Conservation (phyloP, 768 basidiomycete species). For the Kwoniella newhampshirensis region DNA sequence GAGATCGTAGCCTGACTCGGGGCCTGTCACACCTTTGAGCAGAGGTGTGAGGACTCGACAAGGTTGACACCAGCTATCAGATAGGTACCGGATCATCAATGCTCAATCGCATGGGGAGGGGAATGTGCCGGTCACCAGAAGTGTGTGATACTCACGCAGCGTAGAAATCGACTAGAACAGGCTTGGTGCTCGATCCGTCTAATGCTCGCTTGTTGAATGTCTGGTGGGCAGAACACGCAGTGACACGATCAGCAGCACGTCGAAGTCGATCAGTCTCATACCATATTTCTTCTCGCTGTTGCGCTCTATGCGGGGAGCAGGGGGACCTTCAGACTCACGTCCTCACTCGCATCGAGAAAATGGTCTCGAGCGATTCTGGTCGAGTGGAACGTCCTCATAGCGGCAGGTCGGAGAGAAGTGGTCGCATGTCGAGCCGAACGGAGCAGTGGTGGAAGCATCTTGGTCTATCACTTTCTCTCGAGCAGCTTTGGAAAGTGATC, state of each 20-base stretch:
- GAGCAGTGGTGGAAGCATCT: neutral
- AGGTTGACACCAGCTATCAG: conserved; percentile 43
- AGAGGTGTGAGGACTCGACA: conserved; percentile 46
- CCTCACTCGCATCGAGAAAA: conserved; percentile 31
- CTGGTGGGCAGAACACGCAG: conserved; percentile 9
- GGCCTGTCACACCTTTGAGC: conserved; percentile 36
- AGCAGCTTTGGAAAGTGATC: too few species aligned
- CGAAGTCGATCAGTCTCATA: too few species aligned
- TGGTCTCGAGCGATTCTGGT: conserved; percentile 32
- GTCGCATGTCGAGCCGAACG: conserved; percentile 7
- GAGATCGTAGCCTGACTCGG: conserved; percentile 32
- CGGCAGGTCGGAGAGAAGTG: conserved; percentile 9
- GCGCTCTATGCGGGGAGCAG: too few species aligned
- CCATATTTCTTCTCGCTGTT: too few species aligned
- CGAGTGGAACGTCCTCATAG: conserved; percentile 26
- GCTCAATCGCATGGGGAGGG: neutral
- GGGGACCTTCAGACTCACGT: conserved; percentile 17
- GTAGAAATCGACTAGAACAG: conserved; percentile 50
- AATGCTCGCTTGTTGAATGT: conserved; percentile 36
- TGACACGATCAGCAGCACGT: too few species aligned
- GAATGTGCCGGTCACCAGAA: neutral
- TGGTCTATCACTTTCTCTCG: too few species aligned
- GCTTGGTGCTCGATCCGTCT: conserved; percentile 27
- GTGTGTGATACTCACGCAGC: conserved; percentile 29
- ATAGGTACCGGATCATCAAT: neutral